Conservation (phyloP, 441 rosid species). For the Omphalea diandra region DNA sequence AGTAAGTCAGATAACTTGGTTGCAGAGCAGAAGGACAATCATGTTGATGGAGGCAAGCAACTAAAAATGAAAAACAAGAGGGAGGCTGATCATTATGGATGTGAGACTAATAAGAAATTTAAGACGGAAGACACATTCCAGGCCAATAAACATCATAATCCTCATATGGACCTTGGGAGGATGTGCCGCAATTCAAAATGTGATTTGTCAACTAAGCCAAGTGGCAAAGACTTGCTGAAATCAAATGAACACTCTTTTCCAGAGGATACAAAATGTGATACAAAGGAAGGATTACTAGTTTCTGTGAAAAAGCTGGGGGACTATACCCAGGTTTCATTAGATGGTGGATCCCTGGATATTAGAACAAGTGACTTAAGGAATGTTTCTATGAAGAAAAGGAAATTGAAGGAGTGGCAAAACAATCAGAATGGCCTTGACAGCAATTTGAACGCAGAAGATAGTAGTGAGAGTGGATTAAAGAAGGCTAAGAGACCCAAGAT, state of each 20-base stretch:
- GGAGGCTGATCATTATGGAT: slow-evolving; percentile 35
- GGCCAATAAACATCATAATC: slow-evolving; percentile 23
- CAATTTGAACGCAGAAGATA: slow-evolving; percentile 36
- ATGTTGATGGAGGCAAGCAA: slow-evolving; percentile 34
- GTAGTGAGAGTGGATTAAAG: slow-evolving; percentile 32
- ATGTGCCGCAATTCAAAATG: slow-evolving; percentile 26
- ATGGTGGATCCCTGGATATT: slow-evolving; percentile 40
- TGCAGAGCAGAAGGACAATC: slow-evolving; percentile 25
- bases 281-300: slow-evolving; percentile 34
- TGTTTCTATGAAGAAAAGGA: slow-evolving; percentile 44
- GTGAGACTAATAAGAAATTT: slow-evolving; percentile 39
- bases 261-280: slow-evolving; percentile 34
- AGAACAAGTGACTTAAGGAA: slow-evolving; percentile 30
- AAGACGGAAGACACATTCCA: slow-evolving; percentile 32
- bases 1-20: slow-evolving; percentile 23
- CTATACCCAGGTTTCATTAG: slow-evolving; percentile 39
- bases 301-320: slow-evolving; percentile 38
- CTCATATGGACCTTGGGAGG: slow-evolving; percentile 25
- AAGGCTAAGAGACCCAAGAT: slow-evolving; percentile 38
- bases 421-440: slow-evolving; percentile 32
- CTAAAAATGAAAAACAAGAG: slow-evolving; percentile 46
- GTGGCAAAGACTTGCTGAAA: slow-evolving; percentile 31
- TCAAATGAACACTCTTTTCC: slow-evolving; percentile 20
- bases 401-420: slow-evolving; percentile 38
- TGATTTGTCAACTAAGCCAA: slow-evolving; percentile 25